A percentile compares a stretch with the other conserved stretches of the same genome.
Evolutionary conservation across 2,329 filamentous ascomycete species (phyloP).

Genomic region (Talaromyces sp.): DNA sequence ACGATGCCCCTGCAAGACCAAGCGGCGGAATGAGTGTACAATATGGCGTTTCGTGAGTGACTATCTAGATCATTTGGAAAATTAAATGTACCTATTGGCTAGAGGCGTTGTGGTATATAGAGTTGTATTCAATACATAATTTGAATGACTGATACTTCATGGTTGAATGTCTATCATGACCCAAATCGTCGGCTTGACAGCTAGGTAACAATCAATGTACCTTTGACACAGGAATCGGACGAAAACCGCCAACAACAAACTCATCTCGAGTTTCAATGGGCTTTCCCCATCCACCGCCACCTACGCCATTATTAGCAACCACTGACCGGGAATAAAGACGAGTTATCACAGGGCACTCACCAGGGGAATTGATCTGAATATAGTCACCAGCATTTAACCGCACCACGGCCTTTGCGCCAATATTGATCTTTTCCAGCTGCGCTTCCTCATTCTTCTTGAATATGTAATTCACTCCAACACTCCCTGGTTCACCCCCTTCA

Average conservation of each 20-base stretch:
- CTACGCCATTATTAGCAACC: constrained; percentile 9
- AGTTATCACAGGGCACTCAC: background rate
- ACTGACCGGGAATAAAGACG: background rate
- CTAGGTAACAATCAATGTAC: background rate
- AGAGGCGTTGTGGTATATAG: background rate
- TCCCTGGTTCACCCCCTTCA: constrained; percentile 61
- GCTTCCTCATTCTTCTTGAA: constrained; percentile 16
- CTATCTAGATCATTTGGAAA: background rate
- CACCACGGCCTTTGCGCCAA: constrained; percentile 16
- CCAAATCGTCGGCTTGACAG: too few species aligned
- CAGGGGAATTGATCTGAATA: constrained; percentile 18
- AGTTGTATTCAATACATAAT: background rate
- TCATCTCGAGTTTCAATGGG: background rate
- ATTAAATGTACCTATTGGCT: background rate
- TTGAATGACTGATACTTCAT: too few species aligned
- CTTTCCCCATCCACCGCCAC: constrained; percentile 18
- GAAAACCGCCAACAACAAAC: background rate
- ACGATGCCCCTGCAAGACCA: constrained; percentile 43
- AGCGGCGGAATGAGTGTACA: background rate
- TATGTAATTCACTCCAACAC: constrained; percentile 17
- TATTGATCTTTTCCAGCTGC: constrained; percentile 17
- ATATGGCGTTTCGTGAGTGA: background rate
- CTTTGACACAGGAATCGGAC: background rate
- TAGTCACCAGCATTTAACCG: constrained; percentile 12
- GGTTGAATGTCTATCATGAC: too few species aligned